Base-by-base conservation (phyloP, 345 rosid genomes). In the Gossypium mustelinum region DNA sequence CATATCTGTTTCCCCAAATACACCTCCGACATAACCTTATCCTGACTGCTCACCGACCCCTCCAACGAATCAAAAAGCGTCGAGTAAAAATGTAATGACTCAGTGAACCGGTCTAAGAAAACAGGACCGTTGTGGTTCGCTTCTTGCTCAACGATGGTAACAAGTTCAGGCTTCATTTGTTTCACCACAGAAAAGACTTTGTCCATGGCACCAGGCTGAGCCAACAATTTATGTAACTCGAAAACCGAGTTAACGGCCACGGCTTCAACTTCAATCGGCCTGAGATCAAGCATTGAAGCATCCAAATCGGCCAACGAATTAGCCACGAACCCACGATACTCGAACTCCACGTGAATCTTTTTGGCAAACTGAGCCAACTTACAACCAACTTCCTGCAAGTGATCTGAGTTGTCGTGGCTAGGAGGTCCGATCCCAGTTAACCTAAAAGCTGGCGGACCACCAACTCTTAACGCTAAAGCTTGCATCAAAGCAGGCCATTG, bases 401-500 rank as follows among this genome's bases (percentile, higher is more conserved):
- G 80, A 72, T 91, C 97, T 0, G 87, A 71, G 73, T 88, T 84
- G 68, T 93, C 92, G 0, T 81, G 83, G 1, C 87, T 73, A 16
- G 97, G 98, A 2, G 93, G 97, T 11, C 98, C 98, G 13, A 93
- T 89, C 4, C 94, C 97, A 20, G 97, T 93, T 25, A 93, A 78
- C 64, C 97, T 85, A 67, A 93, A 91, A 51, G 81, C 63, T 0
- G 97, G 98, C 4, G 98, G 92, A 2, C 94, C 98, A 1, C 93
- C 97, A 13, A 86, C 91, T 20, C 98, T 63, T 9, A 80, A 25
- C 13, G 98, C 97, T 2, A 93, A 81, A 7, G 98, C 98, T 69
- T 91, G 97, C 92, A 93, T 88, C 61, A 93, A 81, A 6, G 93
- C 97, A 3, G 97, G 94, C 97, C 97, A 93, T 79, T 93, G 97